Evolutionary conservation across 768 basidiomycete genomes (phyloP).

Genomic region (Lyophyllum atratum): DNA sequence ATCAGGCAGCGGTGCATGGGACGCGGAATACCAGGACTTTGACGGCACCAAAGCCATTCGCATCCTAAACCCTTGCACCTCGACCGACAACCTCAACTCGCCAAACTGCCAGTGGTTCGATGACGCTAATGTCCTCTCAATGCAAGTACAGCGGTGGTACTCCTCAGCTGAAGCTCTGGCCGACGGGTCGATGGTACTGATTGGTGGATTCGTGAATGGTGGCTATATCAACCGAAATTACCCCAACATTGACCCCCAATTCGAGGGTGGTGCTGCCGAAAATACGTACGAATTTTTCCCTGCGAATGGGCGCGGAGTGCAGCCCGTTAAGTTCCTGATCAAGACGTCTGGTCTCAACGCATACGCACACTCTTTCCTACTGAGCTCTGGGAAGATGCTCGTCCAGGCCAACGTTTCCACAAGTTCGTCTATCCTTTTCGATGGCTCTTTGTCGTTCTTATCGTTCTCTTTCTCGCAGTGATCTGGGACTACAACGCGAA

Average conservation of each 20-base stretch:
- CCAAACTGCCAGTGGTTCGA: conserved; percentile 74
- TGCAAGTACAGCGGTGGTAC: conserved; percentile 80
- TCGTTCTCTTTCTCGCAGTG: conserved; percentile 23
- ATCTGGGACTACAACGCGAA: conserved; percentile 59
- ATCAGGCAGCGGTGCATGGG: conserved; percentile 52
- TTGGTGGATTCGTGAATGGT: conserved; percentile 80
- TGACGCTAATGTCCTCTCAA: conserved; percentile 57
- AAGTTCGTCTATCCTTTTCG: conserved; percentile 43
- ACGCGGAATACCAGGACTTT: conserved; percentile 73
- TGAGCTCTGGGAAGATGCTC: conserved; percentile 79
- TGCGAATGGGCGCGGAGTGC: conserved; percentile 46
- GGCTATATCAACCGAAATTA: conserved; percentile 80
- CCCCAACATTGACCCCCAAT: conserved; percentile 68
- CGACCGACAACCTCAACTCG: conserved; percentile 45
- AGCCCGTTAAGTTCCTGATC: conserved; percentile 69
- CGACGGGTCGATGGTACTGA: conserved; percentile 77
- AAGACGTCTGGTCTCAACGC: conserved; percentile 78
- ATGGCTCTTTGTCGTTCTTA: neutral
- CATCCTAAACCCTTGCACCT: conserved; percentile 74
- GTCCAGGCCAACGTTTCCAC: conserved; percentile 83
- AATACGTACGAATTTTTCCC: conserved; percentile 88
- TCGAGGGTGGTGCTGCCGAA: conserved; percentile 74
- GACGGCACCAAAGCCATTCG: conserved; percentile 86
- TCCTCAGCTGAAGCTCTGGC: conserved; percentile 71
- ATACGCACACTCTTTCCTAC: conserved; percentile 72